Evolutionary conservation across 495 filamentous ascomycete genomes (phyloP).

Genomic region (Rostrohypoxylon terebratum): DNA sequence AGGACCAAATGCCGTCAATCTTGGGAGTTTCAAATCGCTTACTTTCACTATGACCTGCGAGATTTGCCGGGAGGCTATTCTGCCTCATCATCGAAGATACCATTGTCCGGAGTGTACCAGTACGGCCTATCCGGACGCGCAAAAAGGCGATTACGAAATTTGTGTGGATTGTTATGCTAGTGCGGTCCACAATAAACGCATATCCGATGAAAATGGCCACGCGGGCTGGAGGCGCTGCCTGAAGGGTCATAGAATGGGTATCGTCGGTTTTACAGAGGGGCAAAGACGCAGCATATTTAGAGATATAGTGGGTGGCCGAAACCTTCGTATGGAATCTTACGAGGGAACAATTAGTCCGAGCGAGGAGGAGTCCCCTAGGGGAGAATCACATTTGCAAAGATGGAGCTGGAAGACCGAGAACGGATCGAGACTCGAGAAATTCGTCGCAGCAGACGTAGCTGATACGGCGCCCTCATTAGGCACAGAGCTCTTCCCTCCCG

Average conservation of each 20-base stretch:
- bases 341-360: constrained; percentile 34
- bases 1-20: constrained; percentile 50
- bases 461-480: constrained; percentile 43
- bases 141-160: constrained; percentile 83
- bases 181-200: constrained; percentile 68
- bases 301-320: constrained; percentile 79
- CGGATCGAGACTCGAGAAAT: constrained; percentile 45
- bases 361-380: constrained; percentile 36
- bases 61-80: constrained; percentile 77
- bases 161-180: constrained; percentile 80
- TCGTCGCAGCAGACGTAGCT: constrained; percentile 50
- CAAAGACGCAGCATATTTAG: constrained; percentile 69
- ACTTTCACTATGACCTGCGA: constrained; percentile 79
- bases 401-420: constrained; percentile 48
- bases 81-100: constrained; percentile 72
- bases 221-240: constrained; percentile 84
- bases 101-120: constrained; percentile 71
- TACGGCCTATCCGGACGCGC: constrained; percentile 59
- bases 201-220: constrained; percentile 78
- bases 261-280: constrained; percentile 77
- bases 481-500: constrained; percentile 69
- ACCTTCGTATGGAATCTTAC: constrained; percentile 66
- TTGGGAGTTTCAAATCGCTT: constrained; percentile 62
- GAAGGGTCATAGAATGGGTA: constrained; percentile 83
- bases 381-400: constrained; percentile 39